Percentiles rank a stretch among this genome's conserved stretches.
These are phyloP conservation scores for Fragilaria crotonensis DNA, from an alignment of 108 stramenopile species.

Conservation along the genomic window DNA sequence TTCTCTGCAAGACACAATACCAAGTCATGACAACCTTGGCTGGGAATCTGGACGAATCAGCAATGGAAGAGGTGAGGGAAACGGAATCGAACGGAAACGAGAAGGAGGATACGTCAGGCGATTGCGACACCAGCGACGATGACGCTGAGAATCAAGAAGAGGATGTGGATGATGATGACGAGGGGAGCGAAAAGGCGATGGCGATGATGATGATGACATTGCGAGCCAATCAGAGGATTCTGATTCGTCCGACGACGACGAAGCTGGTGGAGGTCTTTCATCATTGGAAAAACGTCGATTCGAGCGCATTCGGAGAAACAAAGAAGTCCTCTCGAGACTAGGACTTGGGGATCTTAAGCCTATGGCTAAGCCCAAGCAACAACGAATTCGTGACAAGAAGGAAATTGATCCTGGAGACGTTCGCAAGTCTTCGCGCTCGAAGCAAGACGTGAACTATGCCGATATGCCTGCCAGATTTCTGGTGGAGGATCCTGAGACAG, in stretches of 20 bases:
- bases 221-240: background rate
- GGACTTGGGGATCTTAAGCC: conserved; percentile 32
- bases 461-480: background rate
- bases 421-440: background rate
- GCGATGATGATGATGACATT: background rate
- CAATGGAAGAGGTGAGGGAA: too few relatives aligned
- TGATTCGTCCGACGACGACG: background rate
- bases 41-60: too few relatives aligned
- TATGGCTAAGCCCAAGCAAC: background rate
- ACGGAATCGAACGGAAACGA: too few relatives aligned
- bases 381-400: background rate
- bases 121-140: background rate
- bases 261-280: background rate
- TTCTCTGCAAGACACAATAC: too few relatives aligned
- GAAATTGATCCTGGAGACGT: background rate
- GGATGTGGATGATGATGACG: background rate
- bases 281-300: conserved; percentile 19
- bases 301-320: conserved; percentile 63
- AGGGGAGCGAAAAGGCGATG: background rate
- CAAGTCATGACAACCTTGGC: too few relatives aligned
- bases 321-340: conserved; percentile 44
- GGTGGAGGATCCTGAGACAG: background rate
- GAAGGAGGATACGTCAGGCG: too few relatives aligned
- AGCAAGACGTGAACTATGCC: background rate
- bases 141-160: background rate